Conservation (phyloP, 139 green algal genomes). For the Tetradesmus lagerheimii region DNA sequence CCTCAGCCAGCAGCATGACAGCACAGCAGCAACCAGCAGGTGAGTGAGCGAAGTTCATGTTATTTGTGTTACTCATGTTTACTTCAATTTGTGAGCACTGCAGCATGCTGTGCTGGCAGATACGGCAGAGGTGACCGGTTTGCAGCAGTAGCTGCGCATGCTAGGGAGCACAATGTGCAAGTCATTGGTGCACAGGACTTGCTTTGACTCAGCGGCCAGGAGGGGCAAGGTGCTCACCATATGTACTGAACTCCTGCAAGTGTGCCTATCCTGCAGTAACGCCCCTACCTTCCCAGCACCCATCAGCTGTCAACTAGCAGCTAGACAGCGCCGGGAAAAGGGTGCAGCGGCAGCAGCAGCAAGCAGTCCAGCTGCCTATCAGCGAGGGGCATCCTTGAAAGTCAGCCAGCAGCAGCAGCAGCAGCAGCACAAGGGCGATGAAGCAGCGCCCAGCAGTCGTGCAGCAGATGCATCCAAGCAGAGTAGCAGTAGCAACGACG, state of each 20-base stretch:
- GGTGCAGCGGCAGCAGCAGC: conserved; percentile 20
- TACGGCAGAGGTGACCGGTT: too few species aligned
- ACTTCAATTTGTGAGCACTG: too few species aligned
- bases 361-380: background rate
- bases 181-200: too few species aligned
- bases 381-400: background rate
- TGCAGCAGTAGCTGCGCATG: too few species aligned
- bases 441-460: background rate
- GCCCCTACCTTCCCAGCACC: background rate
- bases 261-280: background rate
- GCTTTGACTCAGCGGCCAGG: too few species aligned
- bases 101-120: too few species aligned
- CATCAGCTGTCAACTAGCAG: conserved; percentile 34
- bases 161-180: too few species aligned
- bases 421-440: background rate
- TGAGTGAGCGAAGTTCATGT: too few species aligned
- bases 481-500: background rate
- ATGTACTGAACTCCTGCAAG: too few species aligned
- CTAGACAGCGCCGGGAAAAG: conserved; percentile 33
- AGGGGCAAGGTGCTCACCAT: too few species aligned
- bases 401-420: background rate
- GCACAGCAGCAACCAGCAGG: background rate
- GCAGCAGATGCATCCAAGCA: background rate
- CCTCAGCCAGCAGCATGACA: background rate
- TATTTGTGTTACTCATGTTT: too few species aligned